These are phyloP conservation scores for Lichtheimia ornata DNA, from an alignment of 371 early-diverging fungal species.

Conservation along the genomic window DNA sequence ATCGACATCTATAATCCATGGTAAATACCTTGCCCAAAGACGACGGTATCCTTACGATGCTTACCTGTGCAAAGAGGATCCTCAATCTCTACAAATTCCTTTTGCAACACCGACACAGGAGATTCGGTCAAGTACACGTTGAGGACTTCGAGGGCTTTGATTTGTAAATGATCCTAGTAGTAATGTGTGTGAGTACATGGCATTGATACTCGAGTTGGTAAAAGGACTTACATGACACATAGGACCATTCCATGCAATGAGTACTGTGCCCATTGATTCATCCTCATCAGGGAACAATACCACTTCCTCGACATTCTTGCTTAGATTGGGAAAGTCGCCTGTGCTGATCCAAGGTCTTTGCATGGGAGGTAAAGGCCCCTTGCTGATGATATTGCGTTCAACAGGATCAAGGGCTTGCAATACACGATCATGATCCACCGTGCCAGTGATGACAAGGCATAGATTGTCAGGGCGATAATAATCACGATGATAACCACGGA, in stretches of 20 bases:
- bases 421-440: constrained; percentile 50
- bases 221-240: constrained; percentile 48
- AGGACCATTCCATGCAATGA: constrained; percentile 67
- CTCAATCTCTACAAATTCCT: constrained; percentile 70
- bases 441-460: constrained; percentile 66
- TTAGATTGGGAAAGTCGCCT: constrained; percentile 51
- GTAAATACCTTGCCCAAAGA: neutral
- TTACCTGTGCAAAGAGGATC: constrained; percentile 67
- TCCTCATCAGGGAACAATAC: constrained; percentile 73
- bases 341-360: constrained; percentile 68
- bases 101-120: constrained; percentile 62
- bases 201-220: neutral
- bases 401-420: constrained; percentile 55
- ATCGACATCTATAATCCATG: constrained; percentile 43
- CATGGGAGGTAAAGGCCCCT: constrained; percentile 57
- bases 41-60: neutral
- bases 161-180: constrained; percentile 38
- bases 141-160: constrained; percentile 51
- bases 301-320: constrained; percentile 49
- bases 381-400: constrained; percentile 60
- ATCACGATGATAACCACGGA: constrained; percentile 57
- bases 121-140: constrained; percentile 66
- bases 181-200: neutral
- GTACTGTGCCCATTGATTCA: constrained; percentile 67
- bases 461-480: constrained; percentile 76